Base-by-base conservation (phyloP, 2,329 filamentous ascomycete genomes). In the Ustilaginoidea virens region DNA sequence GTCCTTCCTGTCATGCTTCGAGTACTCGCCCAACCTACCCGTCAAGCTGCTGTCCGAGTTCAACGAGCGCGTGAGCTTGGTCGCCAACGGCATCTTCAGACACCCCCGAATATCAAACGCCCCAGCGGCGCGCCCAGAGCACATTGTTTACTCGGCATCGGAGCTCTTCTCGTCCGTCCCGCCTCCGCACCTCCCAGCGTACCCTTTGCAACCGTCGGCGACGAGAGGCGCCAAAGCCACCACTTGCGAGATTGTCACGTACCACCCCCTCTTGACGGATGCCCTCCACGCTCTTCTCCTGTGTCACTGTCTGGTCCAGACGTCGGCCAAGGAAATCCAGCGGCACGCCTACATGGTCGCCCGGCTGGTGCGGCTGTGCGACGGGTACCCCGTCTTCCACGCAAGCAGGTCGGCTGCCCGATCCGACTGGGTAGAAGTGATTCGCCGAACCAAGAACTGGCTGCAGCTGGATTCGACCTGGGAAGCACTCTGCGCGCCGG, bases 271-370 rank as follows among this genome's bases (percentile, higher is more conserved):
- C 7, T 61, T 92, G 8, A 73, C 73, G 5, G 82, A 92, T 39
- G 78, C 78, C 1, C 64, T 92, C 1, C 81, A 92, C 49, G 76
- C 74, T 4, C 53, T 90, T 2, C 69, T 92, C 7, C 66, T 92
- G 23, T 79, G 75, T 39, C 82, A 92, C 50, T 69, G 69, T n/a
- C 68, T 92, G 7, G 55, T 81, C 6, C 81, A 87, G 50, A 92
- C 82, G 0, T 79, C 80, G 0, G 51, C 69, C 8, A 82, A 79
- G 41, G 81, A 90, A 48, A 66, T 86, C 19, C 69, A 74, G 28
- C 78, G 81, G 20, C 80, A 90, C 46, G 80, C 80, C 0, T 66
- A 83, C 56, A 90, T 86, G 66, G 81, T 78, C 4, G 79, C 81
- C 11, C 73, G 81, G 5, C 62, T 90, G 2, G 66, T 71, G 4